These are phyloP conservation scores for Erysimum cheiranthoides DNA, from an alignment of 345 rosid species.

Conservation along the genomic window DNA sequence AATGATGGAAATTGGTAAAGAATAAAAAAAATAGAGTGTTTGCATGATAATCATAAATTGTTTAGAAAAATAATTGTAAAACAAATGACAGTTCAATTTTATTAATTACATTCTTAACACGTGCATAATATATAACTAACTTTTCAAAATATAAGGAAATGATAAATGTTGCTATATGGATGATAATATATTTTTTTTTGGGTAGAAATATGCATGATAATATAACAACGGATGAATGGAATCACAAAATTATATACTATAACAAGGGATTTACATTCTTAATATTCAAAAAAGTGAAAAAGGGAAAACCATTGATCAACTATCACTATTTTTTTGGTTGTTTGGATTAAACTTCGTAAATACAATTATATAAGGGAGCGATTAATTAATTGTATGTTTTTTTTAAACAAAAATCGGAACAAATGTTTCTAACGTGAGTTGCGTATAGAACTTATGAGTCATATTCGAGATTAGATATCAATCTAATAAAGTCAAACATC, in stretches of 20 bases:
- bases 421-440: background rate
- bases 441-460: background rate
- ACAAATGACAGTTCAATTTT: background rate
- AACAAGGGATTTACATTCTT: background rate
- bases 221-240: too few species aligned
- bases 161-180: background rate
- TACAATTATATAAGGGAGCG: background rate
- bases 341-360: background rate
- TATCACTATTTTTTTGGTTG: background rate
- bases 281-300: background rate
- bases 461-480: conserved; percentile 2
- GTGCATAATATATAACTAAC: background rate
- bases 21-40: background rate
- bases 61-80: background rate
- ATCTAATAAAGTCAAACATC: conserved; percentile 11
- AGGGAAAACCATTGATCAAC: background rate
- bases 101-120: background rate
- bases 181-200: too few species aligned
- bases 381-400: background rate
- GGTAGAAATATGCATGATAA: too few species aligned
- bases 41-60: background rate
- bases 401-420: background rate
- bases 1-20: background rate
- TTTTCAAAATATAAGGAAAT: background rate
- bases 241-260: background rate